Evolutionary conservation across 805 yeast species (phyloP), one percentile per base, ranked within the genome.

Genomic region (Saturnispora saitoi): DNA sequence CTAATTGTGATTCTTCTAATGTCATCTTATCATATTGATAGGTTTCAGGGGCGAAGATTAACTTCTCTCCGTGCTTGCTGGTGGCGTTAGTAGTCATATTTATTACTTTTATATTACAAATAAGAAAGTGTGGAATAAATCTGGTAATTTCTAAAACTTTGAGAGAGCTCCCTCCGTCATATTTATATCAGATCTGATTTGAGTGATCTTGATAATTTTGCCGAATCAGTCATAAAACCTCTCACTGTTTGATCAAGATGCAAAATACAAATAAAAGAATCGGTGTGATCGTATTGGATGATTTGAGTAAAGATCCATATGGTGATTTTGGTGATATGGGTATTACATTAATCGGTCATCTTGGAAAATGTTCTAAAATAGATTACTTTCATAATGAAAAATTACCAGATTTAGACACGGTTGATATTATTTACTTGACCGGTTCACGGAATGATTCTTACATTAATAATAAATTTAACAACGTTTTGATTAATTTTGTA

Each of bases 11-110:
- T 40, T 76, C 81, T 43, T 74, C 72, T 49, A 89, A 66, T 14
- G 77, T 72, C 39, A 70, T 77, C 61, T 85, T 83, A 50, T 81
- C 81, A 66, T 90, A 90, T 64, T 90, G 97, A 57, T 86, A 85
- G 0, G 96, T 86, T 58, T 82, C 77, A 20, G 95, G 96, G 2
- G 95, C 95, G 66, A 87, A 66, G 15, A 66, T 61, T 24, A 65
- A 55, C 32, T 67, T 67, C 36, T 58, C 59, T 41, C 52, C 55
- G 34, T 43, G 22, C 12, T 19, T 19, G 12, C 12, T 6, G 11
- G 20, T 34, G 22, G 28, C 8, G 8, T 9, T 24, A 6, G 8
- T 24, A 24, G 8, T 24, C 5, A 24, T 24, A 1, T 9, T 6
- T 24, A 24, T 24, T 9, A 6, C 5, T 24, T 24, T 3, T 24